A percentile compares a stretch with the other conserved stretches of the same genome.
These are phyloP conservation scores for Thalassiosira mediterranea DNA, from an alignment of 352 stramenopile genomes.

Conservation along the genomic window DNA sequence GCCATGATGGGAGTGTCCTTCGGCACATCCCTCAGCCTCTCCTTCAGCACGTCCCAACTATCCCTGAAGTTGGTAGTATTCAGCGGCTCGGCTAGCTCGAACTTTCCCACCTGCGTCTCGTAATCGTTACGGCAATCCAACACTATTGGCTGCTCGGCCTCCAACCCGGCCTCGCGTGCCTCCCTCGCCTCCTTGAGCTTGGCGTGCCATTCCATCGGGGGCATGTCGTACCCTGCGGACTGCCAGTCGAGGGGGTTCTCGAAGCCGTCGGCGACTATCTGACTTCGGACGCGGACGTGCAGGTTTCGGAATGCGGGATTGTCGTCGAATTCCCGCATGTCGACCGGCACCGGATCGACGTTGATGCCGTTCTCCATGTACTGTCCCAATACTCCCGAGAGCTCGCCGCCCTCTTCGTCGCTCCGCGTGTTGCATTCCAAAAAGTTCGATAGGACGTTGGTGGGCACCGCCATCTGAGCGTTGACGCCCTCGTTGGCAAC, in stretches of 20 bases:
- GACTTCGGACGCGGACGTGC: conserved; percentile 88
- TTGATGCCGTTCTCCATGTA: conserved; percentile 86
- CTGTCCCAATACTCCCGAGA: conserved; percentile 57
- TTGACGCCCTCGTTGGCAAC: conserved; percentile 93
- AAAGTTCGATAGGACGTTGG: conserved; percentile 84
- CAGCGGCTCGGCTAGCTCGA: conserved; percentile 85
- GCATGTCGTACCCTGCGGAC: conserved; percentile 82
- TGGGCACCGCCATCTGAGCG: conserved; percentile 92
- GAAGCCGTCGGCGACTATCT: conserved; percentile 90
- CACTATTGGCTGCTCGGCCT: conserved; percentile 64
- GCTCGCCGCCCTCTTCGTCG: conserved; percentile 43
- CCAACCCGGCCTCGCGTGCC: not conserved
- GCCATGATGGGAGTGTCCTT: conserved; percentile 86
- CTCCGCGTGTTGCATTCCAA: conserved; percentile 77
- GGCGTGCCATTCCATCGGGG: conserved; percentile 86
- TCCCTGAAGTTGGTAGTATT: conserved; percentile 87
- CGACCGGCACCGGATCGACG: conserved; percentile 75
- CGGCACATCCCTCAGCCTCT: conserved; percentile 77
- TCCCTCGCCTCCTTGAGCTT: conserved; percentile 72
- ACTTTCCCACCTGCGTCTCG: conserved; percentile 87
- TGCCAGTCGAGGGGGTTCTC: conserved; percentile 80
- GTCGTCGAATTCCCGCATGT: conserved; percentile 68
- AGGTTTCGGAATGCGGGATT: conserved; percentile 86
- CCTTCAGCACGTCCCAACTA: conserved; percentile 85
- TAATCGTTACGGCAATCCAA: conserved; percentile 89